Percentiles rank a stretch among this genome's conserved stretches.
Conservation (phyloP, 2,329 filamentous ascomycete genomes). For the Mycosphaerella sp. region DNA sequence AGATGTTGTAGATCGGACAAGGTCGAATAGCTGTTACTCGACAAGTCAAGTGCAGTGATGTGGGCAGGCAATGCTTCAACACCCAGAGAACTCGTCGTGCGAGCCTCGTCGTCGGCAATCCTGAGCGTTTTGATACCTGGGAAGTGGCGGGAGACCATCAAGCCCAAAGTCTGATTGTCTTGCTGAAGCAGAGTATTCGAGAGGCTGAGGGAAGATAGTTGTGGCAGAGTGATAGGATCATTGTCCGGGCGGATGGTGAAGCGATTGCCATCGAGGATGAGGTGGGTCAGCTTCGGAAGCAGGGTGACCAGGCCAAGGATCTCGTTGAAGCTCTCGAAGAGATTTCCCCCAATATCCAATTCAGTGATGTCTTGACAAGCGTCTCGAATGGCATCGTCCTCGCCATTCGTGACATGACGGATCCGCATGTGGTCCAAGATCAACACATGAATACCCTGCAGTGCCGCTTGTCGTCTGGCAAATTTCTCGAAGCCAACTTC, state of each 20-base stretch:
- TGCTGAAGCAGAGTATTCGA: constrained; percentile 43
- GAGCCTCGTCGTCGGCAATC: constrained; percentile 35
- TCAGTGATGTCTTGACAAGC: constrained; percentile 58
- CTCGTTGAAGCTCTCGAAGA: constrained; percentile 62
- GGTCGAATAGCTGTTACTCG: constrained; percentile 62
- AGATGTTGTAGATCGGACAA: constrained; percentile 55
- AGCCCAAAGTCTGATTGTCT: constrained; percentile 38
- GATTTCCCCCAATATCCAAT: constrained; percentile 77
- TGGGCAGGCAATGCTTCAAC: constrained; percentile 41
- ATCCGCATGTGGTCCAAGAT: constrained; percentile 74
- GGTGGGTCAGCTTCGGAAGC: constrained; percentile 54
- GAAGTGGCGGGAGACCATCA: constrained; percentile 46
- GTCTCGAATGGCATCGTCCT: constrained; percentile 45
- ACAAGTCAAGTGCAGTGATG: constrained; percentile 60
- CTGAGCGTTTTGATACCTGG: constrained; percentile 49
- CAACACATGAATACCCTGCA: constrained; percentile 71
- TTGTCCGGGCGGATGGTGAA: constrained; percentile 36
- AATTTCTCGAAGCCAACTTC: constrained; percentile 97
- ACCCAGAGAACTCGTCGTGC: constrained; percentile 26
- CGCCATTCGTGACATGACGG: constrained; percentile 21
- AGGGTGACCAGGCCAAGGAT: constrained; percentile 65
- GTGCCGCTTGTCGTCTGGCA: constrained; percentile 65
- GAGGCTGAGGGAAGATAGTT: constrained; percentile 37
- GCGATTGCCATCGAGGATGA: constrained; percentile 56
- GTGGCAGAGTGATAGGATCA: background rate